A percentile compares a stretch with the other conserved stretches of the same genome.
These are phyloP conservation scores for Quercus glauca DNA, from an alignment of 306 rosid genomes.

Conservation along the genomic window DNA sequence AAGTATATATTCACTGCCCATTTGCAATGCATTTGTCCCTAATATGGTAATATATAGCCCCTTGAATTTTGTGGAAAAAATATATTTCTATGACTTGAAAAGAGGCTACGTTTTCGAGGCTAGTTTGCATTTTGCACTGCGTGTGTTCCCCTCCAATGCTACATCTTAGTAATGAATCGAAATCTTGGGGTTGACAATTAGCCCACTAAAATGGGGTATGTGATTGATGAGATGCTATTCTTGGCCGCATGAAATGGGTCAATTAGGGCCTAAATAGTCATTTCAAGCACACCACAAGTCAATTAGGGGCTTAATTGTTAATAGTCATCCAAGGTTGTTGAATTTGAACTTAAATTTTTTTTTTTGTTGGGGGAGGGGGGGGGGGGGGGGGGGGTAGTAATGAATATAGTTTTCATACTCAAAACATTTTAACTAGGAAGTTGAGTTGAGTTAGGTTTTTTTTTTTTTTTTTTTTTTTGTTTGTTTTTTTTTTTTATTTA, in stretches of 20 bases:
- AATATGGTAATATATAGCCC: too few species aligned
- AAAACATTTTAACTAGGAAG: too few species aligned
- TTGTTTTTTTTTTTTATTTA: too few species aligned
- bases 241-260: neutral
- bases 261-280: neutral
- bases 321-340: too few species aligned
- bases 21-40: neutral
- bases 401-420: too few species aligned
- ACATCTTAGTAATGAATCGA: neutral
- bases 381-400: too few species aligned
- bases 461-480: too few species aligned
- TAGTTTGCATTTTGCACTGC: conserved; percentile 1
- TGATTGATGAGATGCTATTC: neutral
- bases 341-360: too few species aligned
- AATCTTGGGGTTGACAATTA: conserved; percentile 2
- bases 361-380: too few species aligned
- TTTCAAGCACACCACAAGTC: neutral
- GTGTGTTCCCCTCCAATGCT: conserved; percentile 28
- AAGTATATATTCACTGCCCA: neutral
- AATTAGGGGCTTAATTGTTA: neutral
- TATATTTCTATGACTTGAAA: neutral
- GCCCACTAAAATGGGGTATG: neutral
- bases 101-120: neutral
- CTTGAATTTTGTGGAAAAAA: neutral
- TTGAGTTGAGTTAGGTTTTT: too few species aligned